Percentiles rank a stretch among this genome's conserved stretches.
These are phyloP conservation scores for Lactarius hatsudake DNA, from an alignment of 768 basidiomycete genomes.

Conservation along the genomic window DNA sequence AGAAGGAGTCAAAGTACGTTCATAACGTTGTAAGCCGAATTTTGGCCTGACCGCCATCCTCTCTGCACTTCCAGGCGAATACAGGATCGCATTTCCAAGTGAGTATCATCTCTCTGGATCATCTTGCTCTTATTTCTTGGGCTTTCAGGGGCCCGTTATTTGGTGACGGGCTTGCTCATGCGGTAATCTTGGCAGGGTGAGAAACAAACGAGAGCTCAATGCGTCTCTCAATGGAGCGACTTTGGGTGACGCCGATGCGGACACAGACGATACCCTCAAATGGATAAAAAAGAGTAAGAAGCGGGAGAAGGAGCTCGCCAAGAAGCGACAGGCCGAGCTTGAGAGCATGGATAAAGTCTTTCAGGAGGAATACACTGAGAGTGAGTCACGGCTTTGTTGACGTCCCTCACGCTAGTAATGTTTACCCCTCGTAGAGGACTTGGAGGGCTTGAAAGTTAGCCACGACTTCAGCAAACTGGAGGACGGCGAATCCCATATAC, in stretches of 20 bases:
- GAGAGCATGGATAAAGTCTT: slow-evolving; percentile 80
- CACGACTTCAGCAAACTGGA: slow-evolving; percentile 91
- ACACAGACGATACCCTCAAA: slow-evolving; percentile 73
- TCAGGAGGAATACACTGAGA: slow-evolving; percentile 82
- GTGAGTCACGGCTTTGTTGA: slow-evolving; percentile 45
- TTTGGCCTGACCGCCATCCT: slow-evolving; percentile 25
- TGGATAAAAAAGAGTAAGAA: slow-evolving; percentile 95
- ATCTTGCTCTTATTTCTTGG: slow-evolving; percentile 33
- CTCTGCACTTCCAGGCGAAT: slow-evolving; percentile 50
- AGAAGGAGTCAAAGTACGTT: slow-evolving; percentile 71
- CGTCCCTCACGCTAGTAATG: slow-evolving; percentile 3
- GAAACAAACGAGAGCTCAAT: slow-evolving; percentile 91
- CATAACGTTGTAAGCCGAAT: slow-evolving; percentile 3
- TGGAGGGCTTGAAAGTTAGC: slow-evolving; percentile 91
- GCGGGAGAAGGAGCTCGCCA: slow-evolving; percentile 83
- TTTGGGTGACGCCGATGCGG: slow-evolving; percentile 82
- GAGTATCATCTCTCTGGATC: slow-evolving; percentile 45
- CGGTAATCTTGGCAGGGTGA: slow-evolving; percentile 57
- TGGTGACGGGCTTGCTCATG: slow-evolving; percentile 47
- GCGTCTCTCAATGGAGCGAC: slow-evolving; percentile 89
- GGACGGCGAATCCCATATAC: slow-evolving; percentile 92
- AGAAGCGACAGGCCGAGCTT: slow-evolving; percentile 76
- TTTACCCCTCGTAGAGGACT: slow-evolving; percentile 59
- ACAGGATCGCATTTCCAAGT: slow-evolving; percentile 82
- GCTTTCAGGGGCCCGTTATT: slow-evolving; percentile 31